A percentile compares a stretch with the other conserved stretches of the same genome.
Evolutionary conservation across 352 stramenopile genomes (phyloP).

Genomic region (Phytopythium litorale): DNA sequence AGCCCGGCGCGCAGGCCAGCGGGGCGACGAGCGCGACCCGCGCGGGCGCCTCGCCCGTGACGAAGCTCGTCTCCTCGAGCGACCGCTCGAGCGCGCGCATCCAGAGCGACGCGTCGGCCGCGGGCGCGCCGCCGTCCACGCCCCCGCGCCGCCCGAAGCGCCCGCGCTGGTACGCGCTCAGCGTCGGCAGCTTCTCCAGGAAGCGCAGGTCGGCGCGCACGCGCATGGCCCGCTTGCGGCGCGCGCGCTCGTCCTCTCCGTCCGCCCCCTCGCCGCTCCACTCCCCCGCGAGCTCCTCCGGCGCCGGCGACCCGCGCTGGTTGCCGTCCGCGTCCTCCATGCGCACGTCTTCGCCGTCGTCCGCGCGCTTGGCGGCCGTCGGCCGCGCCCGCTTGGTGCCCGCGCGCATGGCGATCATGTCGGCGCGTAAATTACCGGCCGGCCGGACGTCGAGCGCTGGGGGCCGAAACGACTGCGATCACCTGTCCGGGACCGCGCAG

Average conservation of each 20-base stretch:
- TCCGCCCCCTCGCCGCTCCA: too few species aligned
- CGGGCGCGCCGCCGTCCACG: constrained; percentile 46
- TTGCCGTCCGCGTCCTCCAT: constrained; percentile 15
- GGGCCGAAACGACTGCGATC: background rate
- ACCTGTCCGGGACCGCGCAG: background rate
- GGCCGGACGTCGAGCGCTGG: too few species aligned
- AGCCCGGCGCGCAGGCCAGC: background rate
- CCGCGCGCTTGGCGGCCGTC: background rate
- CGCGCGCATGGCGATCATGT: constrained; percentile 9
- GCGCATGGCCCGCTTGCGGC: constrained; percentile 56
- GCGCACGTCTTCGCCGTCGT: constrained; percentile 7
- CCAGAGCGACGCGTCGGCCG: constrained; percentile 29
- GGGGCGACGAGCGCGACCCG: constrained; percentile 37
- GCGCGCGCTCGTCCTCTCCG: constrained; percentile 2
- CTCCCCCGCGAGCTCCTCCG: background rate
- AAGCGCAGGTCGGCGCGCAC: constrained; percentile 56
- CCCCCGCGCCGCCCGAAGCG: constrained; percentile 54
- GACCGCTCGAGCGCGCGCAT: constrained; percentile 63
- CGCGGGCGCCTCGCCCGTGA: constrained; percentile 34
- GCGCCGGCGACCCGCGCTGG: background rate
- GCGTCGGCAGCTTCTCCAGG: constrained; percentile 59
- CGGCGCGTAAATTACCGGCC: background rate
- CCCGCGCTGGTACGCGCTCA: constrained; percentile 57
- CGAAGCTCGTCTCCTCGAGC: constrained; percentile 69
- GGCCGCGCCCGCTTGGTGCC: constrained; percentile 17